phyloP scores from a whole-genome alignment of 2,329 filamentous ascomycete species.

The Monosporascus sp. region DNA sequence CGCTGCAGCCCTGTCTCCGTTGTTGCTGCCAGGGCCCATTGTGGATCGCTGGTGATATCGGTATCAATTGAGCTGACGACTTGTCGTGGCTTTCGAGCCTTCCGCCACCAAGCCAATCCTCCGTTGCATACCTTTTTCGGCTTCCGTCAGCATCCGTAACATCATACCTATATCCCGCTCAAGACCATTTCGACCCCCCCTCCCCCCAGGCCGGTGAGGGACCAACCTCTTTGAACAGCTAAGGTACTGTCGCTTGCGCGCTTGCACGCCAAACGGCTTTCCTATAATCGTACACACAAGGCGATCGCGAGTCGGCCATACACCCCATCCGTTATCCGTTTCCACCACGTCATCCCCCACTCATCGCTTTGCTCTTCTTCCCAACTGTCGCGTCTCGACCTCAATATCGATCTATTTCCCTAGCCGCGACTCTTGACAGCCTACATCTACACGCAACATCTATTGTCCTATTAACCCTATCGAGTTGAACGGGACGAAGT shows the following conservation, averaged over 20 bases:
- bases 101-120: background rate
- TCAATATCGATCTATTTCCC: conserved; percentile 4
- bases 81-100: background rate
- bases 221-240: background rate
- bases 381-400: conserved; percentile 8
- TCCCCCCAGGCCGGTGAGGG: background rate
- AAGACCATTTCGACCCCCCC: background rate
- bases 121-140: background rate
- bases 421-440: conserved; percentile 8
- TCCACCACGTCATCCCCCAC: background rate
- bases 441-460: conserved; percentile 3
- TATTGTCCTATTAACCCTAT: conserved; percentile 1
- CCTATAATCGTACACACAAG: background rate
- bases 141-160: background rate
- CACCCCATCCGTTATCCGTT: too few species aligned
- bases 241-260: background rate
- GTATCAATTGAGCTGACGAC: background rate
- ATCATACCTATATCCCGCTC: background rate
- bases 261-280: background rate
- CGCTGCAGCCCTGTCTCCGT: background rate
- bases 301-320: too few species aligned
- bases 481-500: conserved; percentile 11
- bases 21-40: background rate
- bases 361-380: conserved; percentile 5
- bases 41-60: background rate